phyloP scores from a whole-genome alignment of 2,329 filamentous ascomycete genomes.

The Arthroderma sp. region DNA sequence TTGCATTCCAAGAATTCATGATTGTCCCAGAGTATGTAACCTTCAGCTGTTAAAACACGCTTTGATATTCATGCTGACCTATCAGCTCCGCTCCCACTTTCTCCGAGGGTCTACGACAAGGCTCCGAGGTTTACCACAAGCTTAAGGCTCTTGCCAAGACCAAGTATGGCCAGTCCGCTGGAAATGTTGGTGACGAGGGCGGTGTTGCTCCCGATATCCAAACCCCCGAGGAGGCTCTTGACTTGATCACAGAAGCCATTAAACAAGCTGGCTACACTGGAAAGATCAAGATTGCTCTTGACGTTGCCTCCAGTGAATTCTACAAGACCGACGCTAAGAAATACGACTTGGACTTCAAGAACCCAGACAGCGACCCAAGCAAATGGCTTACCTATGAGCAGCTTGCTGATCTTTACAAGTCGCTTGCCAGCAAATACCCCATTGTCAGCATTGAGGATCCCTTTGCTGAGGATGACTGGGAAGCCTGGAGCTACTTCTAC shows the following conservation, averaged over 20 bases:
- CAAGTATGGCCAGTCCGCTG: constrained; percentile 97
- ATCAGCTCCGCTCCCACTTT: constrained; percentile 69
- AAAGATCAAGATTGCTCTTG: constrained; percentile 96
- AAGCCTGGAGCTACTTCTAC: constrained; percentile 99
- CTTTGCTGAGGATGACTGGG: constrained; percentile 99
- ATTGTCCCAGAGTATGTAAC: constrained; percentile 64
- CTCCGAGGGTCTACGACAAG: constrained; percentile 90
- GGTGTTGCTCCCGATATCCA: constrained; percentile 99
- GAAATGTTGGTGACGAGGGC: constrained; percentile 98
- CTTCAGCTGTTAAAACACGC: not conserved
- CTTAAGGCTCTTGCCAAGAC: constrained; percentile 96
- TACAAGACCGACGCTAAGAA: constrained; percentile 97
- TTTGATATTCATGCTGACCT: constrained; percentile 8
- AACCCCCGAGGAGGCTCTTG: constrained; percentile 88
- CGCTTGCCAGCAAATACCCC: constrained; percentile 85
- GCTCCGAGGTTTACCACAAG: constrained; percentile 94
- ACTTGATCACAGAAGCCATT: constrained; percentile 89
- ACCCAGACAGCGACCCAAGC: constrained; percentile 84
- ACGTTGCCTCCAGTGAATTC: constrained; percentile 98
- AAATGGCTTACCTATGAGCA: constrained; percentile 99
- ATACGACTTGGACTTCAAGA: constrained; percentile 99
- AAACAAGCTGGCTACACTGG: constrained; percentile 91
- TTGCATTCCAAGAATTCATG: constrained; percentile 96
- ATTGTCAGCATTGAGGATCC: constrained; percentile 98
- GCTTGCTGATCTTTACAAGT: constrained; percentile 81